Conservation (phyloP, 73 alveolate genomes). For the Paramecium tetraurelia region DNA sequence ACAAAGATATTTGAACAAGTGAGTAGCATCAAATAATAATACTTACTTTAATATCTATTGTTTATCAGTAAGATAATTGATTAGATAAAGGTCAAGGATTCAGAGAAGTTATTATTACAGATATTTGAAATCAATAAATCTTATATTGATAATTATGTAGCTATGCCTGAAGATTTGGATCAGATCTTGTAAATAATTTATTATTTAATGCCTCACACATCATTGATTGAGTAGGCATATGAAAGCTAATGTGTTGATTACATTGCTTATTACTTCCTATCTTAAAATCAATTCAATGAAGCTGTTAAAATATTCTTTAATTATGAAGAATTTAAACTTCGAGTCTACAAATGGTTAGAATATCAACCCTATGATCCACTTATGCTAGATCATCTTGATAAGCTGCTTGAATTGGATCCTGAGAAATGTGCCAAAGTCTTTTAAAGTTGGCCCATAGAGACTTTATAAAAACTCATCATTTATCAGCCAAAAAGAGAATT, state of each 20-base stretch:
- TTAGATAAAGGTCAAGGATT: neutral
- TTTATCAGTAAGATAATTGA: neutral
- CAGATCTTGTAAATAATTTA: neutral
- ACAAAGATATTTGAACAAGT: neutral
- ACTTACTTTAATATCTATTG: neutral
- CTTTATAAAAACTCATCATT: neutral
- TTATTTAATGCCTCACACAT: constrained; percentile 3
- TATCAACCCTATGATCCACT: neutral
- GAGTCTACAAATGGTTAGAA: constrained; percentile 27
- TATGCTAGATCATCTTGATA: neutral
- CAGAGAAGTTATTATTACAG: neutral
- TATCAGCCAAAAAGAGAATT: neutral
- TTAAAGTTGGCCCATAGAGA: neutral
- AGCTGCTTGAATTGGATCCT: neutral
- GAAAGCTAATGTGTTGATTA: constrained; percentile 4
- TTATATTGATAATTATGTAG: constrained; percentile 1
- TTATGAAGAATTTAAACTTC: neutral
- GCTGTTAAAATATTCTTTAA: neutral
- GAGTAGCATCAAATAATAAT: neutral
- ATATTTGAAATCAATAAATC: constrained; percentile 7
- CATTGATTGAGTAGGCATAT: neutral
- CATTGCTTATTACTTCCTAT: neutral
- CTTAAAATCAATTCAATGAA: neutral
- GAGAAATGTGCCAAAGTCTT: constrained; percentile 10
- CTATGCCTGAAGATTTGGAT: constrained; percentile 34